Conservation (phyloP, 208 protist species). For the Wallacemonas sp. region DNA sequence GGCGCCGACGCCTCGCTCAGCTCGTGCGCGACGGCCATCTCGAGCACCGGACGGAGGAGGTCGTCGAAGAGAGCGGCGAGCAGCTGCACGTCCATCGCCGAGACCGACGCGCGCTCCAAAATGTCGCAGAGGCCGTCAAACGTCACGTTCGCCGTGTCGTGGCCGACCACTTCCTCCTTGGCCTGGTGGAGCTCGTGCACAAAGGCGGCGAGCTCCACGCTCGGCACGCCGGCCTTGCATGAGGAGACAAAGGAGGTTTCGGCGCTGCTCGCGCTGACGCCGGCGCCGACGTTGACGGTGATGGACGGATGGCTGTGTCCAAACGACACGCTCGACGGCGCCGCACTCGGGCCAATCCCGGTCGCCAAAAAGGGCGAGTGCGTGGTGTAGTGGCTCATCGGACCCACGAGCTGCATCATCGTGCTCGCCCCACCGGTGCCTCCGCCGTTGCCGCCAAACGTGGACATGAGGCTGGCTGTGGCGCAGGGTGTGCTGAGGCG, state of each 20-base stretch:
- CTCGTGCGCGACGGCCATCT: no score
- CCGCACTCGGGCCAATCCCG: not conserved
- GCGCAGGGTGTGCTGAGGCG: constrained; percentile 15
- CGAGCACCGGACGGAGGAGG: constrained; percentile 34
- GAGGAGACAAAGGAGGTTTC: constrained; percentile 18
- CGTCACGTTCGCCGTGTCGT: constrained; percentile 34
- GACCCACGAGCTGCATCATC: not conserved
- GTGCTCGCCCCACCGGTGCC: not conserved
- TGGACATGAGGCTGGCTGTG: constrained; percentile 7
- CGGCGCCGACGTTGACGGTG: not conserved
- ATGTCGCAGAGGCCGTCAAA: constrained; percentile 64
- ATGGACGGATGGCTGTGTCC: constrained; percentile 2
- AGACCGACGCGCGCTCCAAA: constrained; percentile 52
- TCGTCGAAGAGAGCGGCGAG: constrained; percentile 77
- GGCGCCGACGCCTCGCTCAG: no score
- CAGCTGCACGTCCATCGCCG: constrained; percentile 48
- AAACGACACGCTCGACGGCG: not conserved
- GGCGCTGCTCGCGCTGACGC: not conserved
- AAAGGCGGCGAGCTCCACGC: constrained; percentile 38
- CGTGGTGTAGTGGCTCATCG: not conserved
- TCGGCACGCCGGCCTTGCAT: constrained; percentile 17
- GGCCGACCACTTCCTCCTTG: constrained; percentile 57
- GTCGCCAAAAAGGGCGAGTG: not conserved
- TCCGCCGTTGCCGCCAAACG: not conserved
- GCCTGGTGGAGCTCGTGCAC: constrained; percentile 64